Conservation (phyloP, 129 eudicot species). For the Tanacetum coccineum region DNA sequence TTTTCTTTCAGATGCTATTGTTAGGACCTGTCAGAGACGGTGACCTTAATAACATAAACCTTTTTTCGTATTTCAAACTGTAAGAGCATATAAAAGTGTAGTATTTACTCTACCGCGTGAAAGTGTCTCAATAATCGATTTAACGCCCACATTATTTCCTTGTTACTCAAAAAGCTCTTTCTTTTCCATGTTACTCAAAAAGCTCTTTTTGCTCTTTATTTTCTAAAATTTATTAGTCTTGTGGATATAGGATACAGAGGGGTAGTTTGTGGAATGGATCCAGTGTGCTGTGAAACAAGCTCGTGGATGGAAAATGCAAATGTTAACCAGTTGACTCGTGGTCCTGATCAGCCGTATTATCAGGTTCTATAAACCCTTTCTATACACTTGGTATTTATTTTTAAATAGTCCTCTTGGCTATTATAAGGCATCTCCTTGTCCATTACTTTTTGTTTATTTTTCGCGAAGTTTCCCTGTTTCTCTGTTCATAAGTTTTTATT, state of each 20-base stretch:
- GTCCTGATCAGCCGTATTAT: conserved; percentile 92
- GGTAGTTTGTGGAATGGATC: conserved; percentile 99
- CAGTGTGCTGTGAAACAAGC: conserved; percentile 88
- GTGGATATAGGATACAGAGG: conserved; percentile 65
- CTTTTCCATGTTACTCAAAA: too few relatives aligned
- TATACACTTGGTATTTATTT: background rate
- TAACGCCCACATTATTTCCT: too few relatives aligned
- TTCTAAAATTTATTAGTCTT: conserved; percentile 21
- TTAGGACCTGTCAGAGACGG: background rate
- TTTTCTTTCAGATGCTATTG: conserved; percentile 1
- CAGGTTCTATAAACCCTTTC: conserved; percentile 52
- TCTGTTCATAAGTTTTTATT: background rate
- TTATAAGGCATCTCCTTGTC: conserved; percentile 1
- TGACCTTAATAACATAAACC: conserved; percentile 2
- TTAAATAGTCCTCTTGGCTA: background rate
- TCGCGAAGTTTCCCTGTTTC: too few relatives aligned
- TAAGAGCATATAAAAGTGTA: background rate
- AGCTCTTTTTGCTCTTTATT: conserved; percentile 6
- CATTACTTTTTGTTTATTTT: background rate
- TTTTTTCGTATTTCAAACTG: background rate
- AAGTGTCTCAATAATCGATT: too few relatives aligned
- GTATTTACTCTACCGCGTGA: too few relatives aligned
- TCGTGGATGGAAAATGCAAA: conserved; percentile 89
- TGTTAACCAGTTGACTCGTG: conserved; percentile 68
- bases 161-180: too few relatives aligned